Percentiles rank a stretch among this genome's conserved stretches.
Evolutionary conservation across 2,329 filamentous ascomycete species (phyloP).

Genomic region (Talaromyces sp.): DNA sequence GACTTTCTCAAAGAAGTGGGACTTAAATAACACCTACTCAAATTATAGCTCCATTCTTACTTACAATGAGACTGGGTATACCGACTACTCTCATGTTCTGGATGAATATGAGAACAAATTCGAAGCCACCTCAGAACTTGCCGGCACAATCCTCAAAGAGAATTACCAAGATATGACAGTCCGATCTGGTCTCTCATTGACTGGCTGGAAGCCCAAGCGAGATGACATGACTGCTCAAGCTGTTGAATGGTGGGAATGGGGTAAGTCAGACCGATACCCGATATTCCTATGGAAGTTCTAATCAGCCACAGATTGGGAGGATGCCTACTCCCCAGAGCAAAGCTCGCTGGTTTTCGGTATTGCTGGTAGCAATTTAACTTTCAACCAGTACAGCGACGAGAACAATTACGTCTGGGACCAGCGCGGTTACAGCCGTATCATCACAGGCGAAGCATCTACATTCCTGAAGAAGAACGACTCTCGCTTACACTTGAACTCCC

Average conservation of each 20-base stretch:
- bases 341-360: slow-evolving; percentile 59
- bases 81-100: slow-evolving; percentile 56
- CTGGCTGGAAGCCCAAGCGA: slow-evolving; percentile 62
- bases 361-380: slow-evolving; percentile 62
- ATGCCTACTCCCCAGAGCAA: slow-evolving; percentile 59
- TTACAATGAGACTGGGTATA: slow-evolving; percentile 61
- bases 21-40: slow-evolving; percentile 58
- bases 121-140: slow-evolving; percentile 51
- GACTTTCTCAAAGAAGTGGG: slow-evolving; percentile 39
- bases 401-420: slow-evolving; percentile 66
- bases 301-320: slow-evolving; percentile 57
- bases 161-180: slow-evolving; percentile 65
- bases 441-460: slow-evolving; percentile 59
- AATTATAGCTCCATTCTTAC: slow-evolving; percentile 62
- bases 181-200: slow-evolving; percentile 62
- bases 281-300: not conserved
- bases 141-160: slow-evolving; percentile 59
- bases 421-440: slow-evolving; percentile 62
- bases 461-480: slow-evolving; percentile 61
- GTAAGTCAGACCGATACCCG: slow-evolving; percentile 20
- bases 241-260: slow-evolving; percentile 62
- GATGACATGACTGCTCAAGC: slow-evolving; percentile 47
- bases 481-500: slow-evolving; percentile 61
- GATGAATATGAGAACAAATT: slow-evolving; percentile 55
- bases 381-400: slow-evolving; percentile 63